A percentile compares a stretch with the other conserved stretches of the same genome.
Evolutionary conservation across 2,329 filamentous ascomycete genomes (phyloP).

Genomic region (Colletotrichum coccodes): DNA sequence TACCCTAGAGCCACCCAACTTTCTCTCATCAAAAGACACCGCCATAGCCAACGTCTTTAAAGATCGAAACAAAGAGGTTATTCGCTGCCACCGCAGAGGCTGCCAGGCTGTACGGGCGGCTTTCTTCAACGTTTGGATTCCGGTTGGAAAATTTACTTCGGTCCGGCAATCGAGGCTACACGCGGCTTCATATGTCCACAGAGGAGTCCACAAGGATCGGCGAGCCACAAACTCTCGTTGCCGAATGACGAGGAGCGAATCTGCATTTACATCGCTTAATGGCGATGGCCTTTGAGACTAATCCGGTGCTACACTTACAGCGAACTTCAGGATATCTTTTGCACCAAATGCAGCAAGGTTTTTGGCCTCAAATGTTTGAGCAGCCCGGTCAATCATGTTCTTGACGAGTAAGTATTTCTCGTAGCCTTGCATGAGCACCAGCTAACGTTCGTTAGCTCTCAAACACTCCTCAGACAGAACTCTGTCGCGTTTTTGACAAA

Average conservation of each 20-base stretch:
- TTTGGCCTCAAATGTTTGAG: constrained; percentile 48
- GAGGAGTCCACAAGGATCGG: constrained; percentile 42
- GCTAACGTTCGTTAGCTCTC: constrained; percentile 42
- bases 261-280: not conserved
- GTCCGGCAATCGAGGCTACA: constrained; percentile 43
- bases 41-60: too few relatives aligned
- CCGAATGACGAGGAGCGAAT: constrained; percentile 41
- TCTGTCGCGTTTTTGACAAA: constrained; percentile 40
- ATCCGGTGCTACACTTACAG: constrained; percentile 36
- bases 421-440: not conserved
- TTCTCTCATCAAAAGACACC: not conserved
- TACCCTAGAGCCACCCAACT: not conserved
- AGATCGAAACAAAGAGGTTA: constrained; percentile 44
- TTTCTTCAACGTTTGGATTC: constrained; percentile 50
- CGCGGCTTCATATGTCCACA: constrained; percentile 35
- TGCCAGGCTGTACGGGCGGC: constrained; percentile 43
- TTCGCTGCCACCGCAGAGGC: constrained; percentile 47
- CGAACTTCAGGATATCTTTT: constrained; percentile 48
- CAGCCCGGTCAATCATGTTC: constrained; percentile 47
- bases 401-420: constrained; percentile 45
- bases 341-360: constrained; percentile 41
- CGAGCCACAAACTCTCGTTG: constrained; percentile 47
- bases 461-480: constrained; percentile 45
- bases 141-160: constrained; percentile 52
- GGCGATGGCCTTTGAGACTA: not conserved